phyloP scores from a whole-genome alignment of 2,329 filamentous ascomycete species.

The Lachnellula willkommii region DNA sequence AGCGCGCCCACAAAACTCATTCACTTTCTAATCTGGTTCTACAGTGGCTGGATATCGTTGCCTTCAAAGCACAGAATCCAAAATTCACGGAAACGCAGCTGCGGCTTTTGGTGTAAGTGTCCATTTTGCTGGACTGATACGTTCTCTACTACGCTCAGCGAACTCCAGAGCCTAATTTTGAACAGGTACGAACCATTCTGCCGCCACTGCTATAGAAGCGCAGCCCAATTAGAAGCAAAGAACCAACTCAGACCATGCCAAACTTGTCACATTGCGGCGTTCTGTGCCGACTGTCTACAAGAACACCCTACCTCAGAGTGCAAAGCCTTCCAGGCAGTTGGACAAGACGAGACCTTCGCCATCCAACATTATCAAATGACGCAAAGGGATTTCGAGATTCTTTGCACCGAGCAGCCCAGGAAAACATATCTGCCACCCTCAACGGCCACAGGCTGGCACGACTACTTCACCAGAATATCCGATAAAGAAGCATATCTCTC shows the following conservation, averaged over 20 bases:
- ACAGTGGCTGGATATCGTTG: conserved; percentile 10
- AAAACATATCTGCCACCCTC: conserved; percentile 13
- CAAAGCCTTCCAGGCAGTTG: conserved; percentile 1
- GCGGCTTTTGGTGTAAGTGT: conserved; percentile 9
- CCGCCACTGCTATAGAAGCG: conserved; percentile 12
- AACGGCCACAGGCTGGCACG: conserved; percentile 11
- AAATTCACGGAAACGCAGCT: conserved; percentile 3
- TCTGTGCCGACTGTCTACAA: conserved; percentile 9
- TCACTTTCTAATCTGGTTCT: not conserved
- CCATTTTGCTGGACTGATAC: not conserved
- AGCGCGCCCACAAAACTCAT: not conserved
- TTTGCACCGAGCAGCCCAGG: conserved; percentile 10
- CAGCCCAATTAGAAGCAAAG: conserved; percentile 5
- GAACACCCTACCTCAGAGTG: conserved; percentile 6
- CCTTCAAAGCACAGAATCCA: conserved; percentile 2
- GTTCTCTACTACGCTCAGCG: too few relatives aligned
- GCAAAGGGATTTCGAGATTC: not conserved
- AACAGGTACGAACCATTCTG: conserved; percentile 18
- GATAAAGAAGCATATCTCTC: conserved; percentile 4
- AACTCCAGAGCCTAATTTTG: not conserved
- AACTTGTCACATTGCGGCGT: conserved; percentile 8
- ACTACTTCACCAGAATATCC: conserved; percentile 18
- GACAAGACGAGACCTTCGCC: conserved; percentile 8
- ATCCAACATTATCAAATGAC: conserved; percentile 9
- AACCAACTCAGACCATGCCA: conserved; percentile 8